Percentiles rank a stretch among this genome's conserved stretches.
Evolutionary conservation across 2,329 filamentous ascomycete species (phyloP).

Genomic region (Pleochaeta shiraiana): DNA sequence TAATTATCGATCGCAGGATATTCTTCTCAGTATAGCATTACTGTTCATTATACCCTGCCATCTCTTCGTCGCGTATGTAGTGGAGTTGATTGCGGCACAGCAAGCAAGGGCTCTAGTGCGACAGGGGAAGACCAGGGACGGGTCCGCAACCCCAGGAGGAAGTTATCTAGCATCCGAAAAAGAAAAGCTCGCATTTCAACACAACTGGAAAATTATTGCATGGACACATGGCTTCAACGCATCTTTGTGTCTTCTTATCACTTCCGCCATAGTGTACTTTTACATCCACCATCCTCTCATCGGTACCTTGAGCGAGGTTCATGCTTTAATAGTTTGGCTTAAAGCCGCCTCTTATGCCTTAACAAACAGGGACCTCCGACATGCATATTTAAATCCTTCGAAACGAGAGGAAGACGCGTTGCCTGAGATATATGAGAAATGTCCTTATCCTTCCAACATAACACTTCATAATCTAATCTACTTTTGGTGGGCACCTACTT

Average conservation of each 20-base stretch:
- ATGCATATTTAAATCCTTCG: conserved; percentile 64
- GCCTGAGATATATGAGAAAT: conserved; percentile 60
- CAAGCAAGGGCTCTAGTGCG: conserved; percentile 50
- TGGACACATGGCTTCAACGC: conserved; percentile 69
- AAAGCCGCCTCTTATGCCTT: conserved; percentile 94
- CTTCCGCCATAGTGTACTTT: conserved; percentile 74
- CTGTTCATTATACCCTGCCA: conserved; percentile 82
- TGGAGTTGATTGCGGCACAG: conserved; percentile 64
- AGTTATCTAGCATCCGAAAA: conserved; percentile 19
- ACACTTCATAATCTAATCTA: conserved; percentile 73
- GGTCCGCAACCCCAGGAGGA: conserved; percentile 17
- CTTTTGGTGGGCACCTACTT: conserved; percentile 95
- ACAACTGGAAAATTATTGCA: conserved; percentile 62
- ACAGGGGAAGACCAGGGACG: conserved; percentile 24
- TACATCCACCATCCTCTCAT: conserved; percentile 85
- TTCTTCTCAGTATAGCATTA: conserved; percentile 52
- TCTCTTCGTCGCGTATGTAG: conserved; percentile 71
- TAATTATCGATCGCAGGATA: conserved; percentile 60
- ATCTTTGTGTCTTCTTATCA: conserved; percentile 55
- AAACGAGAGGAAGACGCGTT: conserved; percentile 43
- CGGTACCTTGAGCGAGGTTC: conserved; percentile 72
- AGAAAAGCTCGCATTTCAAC: conserved; percentile 40
- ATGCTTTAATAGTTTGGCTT: conserved; percentile 88
- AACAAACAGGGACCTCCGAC: conserved; percentile 85
- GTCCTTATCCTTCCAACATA: conserved; percentile 81